A percentile compares a stretch with the other conserved stretches of the same genome.
Evolutionary conservation across 805 yeast genomes (phyloP).

Genomic region (Saturnispora zaruensis): DNA sequence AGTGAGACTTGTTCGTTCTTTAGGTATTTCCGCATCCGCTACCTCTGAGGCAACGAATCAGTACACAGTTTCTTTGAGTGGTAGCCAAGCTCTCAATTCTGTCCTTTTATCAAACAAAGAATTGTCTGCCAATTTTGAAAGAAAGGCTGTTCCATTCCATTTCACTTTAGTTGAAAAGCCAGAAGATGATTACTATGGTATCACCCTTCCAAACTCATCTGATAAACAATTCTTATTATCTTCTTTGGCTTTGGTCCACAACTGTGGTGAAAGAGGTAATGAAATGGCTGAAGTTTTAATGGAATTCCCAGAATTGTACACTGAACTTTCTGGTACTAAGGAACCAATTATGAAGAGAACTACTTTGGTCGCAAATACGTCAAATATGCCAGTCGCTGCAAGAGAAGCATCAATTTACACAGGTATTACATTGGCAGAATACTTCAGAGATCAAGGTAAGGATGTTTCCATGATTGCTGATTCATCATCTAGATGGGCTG

Average conservation of each 20-base stretch:
- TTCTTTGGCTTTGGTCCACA: slow-evolving; percentile 21
- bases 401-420: slow-evolving; percentile 99
- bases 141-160: slow-evolving; percentile 22
- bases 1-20: slow-evolving; percentile 33
- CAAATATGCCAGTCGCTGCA: slow-evolving; percentile 99
- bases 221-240: slow-evolving; percentile 38
- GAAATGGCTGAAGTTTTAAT: slow-evolving; percentile 99
- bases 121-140: slow-evolving; percentile 11
- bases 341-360: slow-evolving; percentile 99
- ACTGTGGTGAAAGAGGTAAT: slow-evolving; percentile 86
- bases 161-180: slow-evolving; percentile 25
- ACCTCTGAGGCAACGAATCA: slow-evolving; percentile 12
- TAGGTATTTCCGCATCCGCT: slow-evolving; percentile 34
- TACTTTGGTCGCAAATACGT: slow-evolving; percentile 95
- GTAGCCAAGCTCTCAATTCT: background rate
- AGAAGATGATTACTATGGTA: slow-evolving; percentile 34
- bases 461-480: slow-evolving; percentile 99
- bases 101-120: slow-evolving; percentile 13
- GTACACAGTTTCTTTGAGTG: background rate
- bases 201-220: slow-evolving; percentile 33
- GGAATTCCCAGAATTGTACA: slow-evolving; percentile 98
- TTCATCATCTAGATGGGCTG: slow-evolving; percentile 99
- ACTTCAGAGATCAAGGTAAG: slow-evolving; percentile 99
- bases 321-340: slow-evolving; percentile 84
- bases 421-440: slow-evolving; percentile 97